These are phyloP conservation scores for Dittrichia graveolens DNA, from an alignment of 129 eudicot species.

Conservation along the genomic window DNA sequence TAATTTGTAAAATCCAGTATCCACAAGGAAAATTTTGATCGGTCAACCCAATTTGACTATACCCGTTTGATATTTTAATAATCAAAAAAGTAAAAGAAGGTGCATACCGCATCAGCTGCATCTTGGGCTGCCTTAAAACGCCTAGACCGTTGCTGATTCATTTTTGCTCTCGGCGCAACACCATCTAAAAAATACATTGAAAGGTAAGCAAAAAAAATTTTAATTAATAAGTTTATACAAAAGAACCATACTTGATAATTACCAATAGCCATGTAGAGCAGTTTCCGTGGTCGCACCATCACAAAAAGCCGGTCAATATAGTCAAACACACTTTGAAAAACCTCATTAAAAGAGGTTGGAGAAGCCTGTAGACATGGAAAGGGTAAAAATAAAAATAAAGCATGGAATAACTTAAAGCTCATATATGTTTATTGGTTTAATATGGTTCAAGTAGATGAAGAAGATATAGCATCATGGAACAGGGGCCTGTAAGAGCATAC, in stretches of 20 bases:
- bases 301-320: slow-evolving; percentile 91
- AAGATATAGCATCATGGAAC: slow-evolving; percentile 15
- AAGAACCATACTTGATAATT: slow-evolving; percentile 33
- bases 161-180: slow-evolving; percentile 99
- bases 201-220: slow-evolving; percentile 23
- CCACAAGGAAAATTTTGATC: neutral
- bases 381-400: neutral
- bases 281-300: slow-evolving; percentile 95
- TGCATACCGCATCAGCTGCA: slow-evolving; percentile 89
- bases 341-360: slow-evolving; percentile 90
- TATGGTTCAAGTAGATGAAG: slow-evolving; percentile 7
- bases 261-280: slow-evolving; percentile 97
- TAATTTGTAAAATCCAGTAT: neutral
- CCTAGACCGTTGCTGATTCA: slow-evolving; percentile 98
- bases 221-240: neutral
- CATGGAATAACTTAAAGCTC: slow-evolving; percentile 1
- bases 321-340: slow-evolving; percentile 87
- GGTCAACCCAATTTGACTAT: neutral
- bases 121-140: slow-evolving; percentile 98
- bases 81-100: slow-evolving; percentile 8
- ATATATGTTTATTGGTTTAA: neutral
- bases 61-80: neutral
- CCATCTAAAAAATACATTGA: slow-evolving; percentile 58
- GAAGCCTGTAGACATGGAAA: slow-evolving; percentile 69
- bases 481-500: neutral